Percentiles rank a stretch among this genome's conserved stretches.
These are phyloP conservation scores for Boletus reticulatus DNA, from an alignment of 768 basidiomycete genomes.

Conservation along the genomic window DNA sequence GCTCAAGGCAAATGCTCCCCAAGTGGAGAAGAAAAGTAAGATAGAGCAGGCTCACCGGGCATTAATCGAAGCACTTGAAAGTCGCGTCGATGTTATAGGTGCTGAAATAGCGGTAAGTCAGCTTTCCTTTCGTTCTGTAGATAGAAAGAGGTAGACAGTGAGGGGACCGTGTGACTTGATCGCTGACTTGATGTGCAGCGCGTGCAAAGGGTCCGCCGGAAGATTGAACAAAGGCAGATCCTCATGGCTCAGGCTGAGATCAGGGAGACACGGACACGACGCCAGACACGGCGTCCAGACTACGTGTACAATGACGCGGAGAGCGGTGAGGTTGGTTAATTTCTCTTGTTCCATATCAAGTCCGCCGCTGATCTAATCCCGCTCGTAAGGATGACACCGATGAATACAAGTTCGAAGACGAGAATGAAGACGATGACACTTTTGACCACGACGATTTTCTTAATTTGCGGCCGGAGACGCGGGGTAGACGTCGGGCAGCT, in stretches of 20 bases:
- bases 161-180: constrained; percentile 15
- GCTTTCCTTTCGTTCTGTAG: constrained; percentile 6
- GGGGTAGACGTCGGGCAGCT: constrained; percentile 40
- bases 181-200: constrained; percentile 47
- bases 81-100: constrained; percentile 63
- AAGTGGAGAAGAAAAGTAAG: constrained; percentile 52
- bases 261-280: constrained; percentile 75
- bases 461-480: constrained; percentile 41
- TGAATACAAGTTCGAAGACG: constrained; percentile 66
- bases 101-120: constrained; percentile 67
- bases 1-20: constrained; percentile 51
- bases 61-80: constrained; percentile 62
- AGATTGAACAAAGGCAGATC: constrained; percentile 63
- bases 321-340: constrained; percentile 50
- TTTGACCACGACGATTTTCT: constrained; percentile 41
- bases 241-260: constrained; percentile 74
- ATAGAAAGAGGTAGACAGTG: constrained; percentile 11
- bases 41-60: constrained; percentile 58
- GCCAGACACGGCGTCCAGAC: constrained; percentile 70
- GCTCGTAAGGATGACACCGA: constrained; percentile 53
- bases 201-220: constrained; percentile 65
- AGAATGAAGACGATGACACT: constrained; percentile 62
- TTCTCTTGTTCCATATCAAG: constrained; percentile 17
- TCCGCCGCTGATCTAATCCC: constrained; percentile 19
- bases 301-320: constrained; percentile 75